Evolutionary conservation across 495 filamentous ascomycete genomes (phyloP), one percentile per base, ranked within the genome.

Genomic region (Elaphomyces granulatus): DNA sequence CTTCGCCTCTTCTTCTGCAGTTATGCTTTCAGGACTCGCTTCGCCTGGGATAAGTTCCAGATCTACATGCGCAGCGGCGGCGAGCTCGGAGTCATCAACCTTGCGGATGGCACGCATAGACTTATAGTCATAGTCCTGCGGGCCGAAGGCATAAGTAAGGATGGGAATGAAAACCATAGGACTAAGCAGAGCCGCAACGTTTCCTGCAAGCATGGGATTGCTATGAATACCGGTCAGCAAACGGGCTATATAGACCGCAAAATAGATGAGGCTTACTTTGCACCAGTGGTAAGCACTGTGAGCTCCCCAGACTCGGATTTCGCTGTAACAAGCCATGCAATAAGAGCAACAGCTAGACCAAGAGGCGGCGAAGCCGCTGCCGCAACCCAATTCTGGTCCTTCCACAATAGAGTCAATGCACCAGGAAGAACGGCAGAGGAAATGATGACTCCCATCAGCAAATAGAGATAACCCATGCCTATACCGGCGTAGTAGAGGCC

Each of bases 381-480:
- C 6, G 69, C 86, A 57, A 78, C 78, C 65, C 77, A 77, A 54
- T 88, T 92, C 57, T 90, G 85, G 6, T 75, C 71, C 45, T 75
- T 77, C 86, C 86, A 94, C 41, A 87, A 63, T 2, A 94, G 64
- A 2, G 81, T 81, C 54, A 92, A 68, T 0, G 81, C 75, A 0
- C 86, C 86, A 0, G 86, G 86, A 37, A 94, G 70, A 16, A 94
- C 84, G 3, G 84, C 84, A 2, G 80, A 75, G 2, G 80, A 85
- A 45, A 94, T 87, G 45, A 94, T 87, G 30, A 88, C 83, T 8
- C 86, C 86, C 86, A 93, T 93, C 45, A 93, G 74, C 17, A 93
- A 66, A 55, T 93, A 88, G 14, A 93, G 66, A 45, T 80, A 82
- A 6, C 78, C 78, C 74, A 82, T 80, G 26, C 71, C 72, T 36